Evolutionary conservation across 2,329 filamentous ascomycete genomes (phyloP).

Genomic region (Colletotrichum graminicola): DNA sequence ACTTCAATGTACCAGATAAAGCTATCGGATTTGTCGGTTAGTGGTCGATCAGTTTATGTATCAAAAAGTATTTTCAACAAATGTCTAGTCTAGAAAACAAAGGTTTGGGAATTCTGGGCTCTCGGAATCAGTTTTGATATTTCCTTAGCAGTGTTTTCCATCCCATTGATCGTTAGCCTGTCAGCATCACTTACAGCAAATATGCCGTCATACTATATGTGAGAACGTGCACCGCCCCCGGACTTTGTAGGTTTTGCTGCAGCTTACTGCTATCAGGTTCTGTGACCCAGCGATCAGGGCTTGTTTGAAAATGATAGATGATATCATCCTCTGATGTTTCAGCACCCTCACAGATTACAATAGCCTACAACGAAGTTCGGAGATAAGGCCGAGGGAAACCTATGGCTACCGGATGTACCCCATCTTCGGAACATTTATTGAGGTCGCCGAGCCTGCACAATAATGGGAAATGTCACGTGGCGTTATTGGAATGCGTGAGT

Average conservation of each 20-base stretch:
- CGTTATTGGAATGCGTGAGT: neutral
- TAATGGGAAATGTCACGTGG: neutral
- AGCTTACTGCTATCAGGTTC: no score
- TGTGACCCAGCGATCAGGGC: neutral
- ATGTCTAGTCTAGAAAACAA: neutral
- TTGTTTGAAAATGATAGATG: neutral
- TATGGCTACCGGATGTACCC: neutral
- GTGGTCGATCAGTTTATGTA: neutral
- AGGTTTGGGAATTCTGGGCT: neutral
- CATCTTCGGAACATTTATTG: neutral
- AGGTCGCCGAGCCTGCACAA: neutral
- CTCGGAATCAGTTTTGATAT: neutral
- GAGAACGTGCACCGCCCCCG: neutral
- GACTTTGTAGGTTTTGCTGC: neutral
- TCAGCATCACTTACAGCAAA: neutral
- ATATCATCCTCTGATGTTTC: neutral
- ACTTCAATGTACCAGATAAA: neutral
- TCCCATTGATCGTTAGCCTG: neutral
- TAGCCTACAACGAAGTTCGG: neutral
- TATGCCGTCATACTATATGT: neutral
- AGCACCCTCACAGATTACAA: neutral
- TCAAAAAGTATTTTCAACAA: neutral
- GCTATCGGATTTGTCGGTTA: neutral
- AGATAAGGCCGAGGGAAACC: neutral
- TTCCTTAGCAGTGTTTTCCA: neutral